phyloP scores from a whole-genome alignment of 345 rosid genomes.

The Pugionium cornutum region DNA sequence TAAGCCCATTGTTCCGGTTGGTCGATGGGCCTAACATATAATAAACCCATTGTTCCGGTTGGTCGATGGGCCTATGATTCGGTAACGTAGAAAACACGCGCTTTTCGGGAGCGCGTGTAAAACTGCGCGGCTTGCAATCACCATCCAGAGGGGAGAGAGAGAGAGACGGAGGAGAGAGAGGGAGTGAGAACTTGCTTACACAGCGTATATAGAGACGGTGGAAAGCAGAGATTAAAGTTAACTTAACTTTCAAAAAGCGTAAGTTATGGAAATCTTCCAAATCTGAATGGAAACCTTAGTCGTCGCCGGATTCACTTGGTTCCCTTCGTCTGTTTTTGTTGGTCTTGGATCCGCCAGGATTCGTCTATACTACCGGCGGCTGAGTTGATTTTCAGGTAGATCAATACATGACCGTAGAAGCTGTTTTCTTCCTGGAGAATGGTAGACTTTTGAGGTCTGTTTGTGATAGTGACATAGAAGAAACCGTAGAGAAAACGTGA shows the following conservation, averaged over 20 bases:
- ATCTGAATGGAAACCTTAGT: slow-evolving; percentile 65
- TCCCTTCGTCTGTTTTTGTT: slow-evolving; percentile 40
- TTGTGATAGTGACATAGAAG: slow-evolving; percentile 16
- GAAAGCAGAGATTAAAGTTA: not conserved
- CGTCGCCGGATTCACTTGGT: slow-evolving; percentile 38
- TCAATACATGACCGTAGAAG: slow-evolving; percentile 24
- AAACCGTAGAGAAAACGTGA: slow-evolving; percentile 26
- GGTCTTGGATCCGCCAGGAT: slow-evolving; percentile 48
- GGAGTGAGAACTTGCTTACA: not conserved
- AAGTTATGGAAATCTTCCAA: slow-evolving; percentile 51
- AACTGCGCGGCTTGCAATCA: slow-evolving; percentile 34
- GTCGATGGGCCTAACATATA: not conserved
- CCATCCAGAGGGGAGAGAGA: slow-evolving; percentile 42
- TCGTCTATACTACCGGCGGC: slow-evolving; percentile 46
- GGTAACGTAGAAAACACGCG: slow-evolving; percentile 41
- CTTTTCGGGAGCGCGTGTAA: slow-evolving; percentile 40
- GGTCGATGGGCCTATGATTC: slow-evolving; percentile 26
- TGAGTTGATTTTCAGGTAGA: slow-evolving; percentile 41
- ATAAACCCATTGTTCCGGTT: not conserved
- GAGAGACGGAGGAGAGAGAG: slow-evolving; percentile 30
- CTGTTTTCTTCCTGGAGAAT: slow-evolving; percentile 16
- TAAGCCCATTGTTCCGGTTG: too few species aligned
- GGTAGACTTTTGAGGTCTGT: slow-evolving; percentile 34
- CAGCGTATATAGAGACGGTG: slow-evolving; percentile 23
- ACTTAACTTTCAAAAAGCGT: slow-evolving; percentile 37